These are phyloP conservation scores for Chaetomium fimeti DNA, from an alignment of 495 filamentous ascomycete genomes.

Conservation along the genomic window DNA sequence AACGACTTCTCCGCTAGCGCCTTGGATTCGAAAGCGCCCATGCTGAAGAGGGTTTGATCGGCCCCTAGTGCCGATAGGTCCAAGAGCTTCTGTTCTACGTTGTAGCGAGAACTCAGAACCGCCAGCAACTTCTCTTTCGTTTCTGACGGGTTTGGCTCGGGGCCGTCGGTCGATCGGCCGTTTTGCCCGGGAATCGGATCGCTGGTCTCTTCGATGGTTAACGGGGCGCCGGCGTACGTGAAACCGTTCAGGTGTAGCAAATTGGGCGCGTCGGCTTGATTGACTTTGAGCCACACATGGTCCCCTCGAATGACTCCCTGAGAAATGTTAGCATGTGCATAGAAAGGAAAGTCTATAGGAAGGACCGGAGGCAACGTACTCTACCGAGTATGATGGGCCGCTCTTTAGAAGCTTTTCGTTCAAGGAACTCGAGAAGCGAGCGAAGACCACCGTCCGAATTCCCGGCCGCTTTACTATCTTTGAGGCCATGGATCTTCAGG, in stretches of 20 bases:
- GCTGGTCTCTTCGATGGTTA: constrained; percentile 51
- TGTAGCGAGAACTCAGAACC: constrained; percentile 74
- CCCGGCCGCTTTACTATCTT: constrained; percentile 67
- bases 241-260: constrained; percentile 64
- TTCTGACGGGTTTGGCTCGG: constrained; percentile 39
- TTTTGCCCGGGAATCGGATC: constrained; percentile 31
- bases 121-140: constrained; percentile 44
- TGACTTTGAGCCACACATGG: constrained; percentile 63
- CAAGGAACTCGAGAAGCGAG: constrained; percentile 72
- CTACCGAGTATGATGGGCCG: constrained; percentile 70
- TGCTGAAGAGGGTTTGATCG: constrained; percentile 63
- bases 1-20: constrained; percentile 84
- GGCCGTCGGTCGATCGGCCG: not conserved
- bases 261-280: constrained; percentile 58
- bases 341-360: constrained; percentile 15
- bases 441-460: constrained; percentile 70
- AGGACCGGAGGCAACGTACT: constrained; percentile 59
- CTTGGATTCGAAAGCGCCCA: constrained; percentile 71
- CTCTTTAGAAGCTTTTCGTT: constrained; percentile 68
- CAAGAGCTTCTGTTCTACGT: constrained; percentile 65
- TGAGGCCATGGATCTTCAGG: constrained; percentile 67
- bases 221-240: constrained; percentile 59
- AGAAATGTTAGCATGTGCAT: constrained; percentile 64
- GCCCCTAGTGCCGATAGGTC: constrained; percentile 71
- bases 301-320: constrained; percentile 73